Evolutionary conservation across 129 eudicot species (phyloP).

Genomic region (Deinandra increscens): DNA sequence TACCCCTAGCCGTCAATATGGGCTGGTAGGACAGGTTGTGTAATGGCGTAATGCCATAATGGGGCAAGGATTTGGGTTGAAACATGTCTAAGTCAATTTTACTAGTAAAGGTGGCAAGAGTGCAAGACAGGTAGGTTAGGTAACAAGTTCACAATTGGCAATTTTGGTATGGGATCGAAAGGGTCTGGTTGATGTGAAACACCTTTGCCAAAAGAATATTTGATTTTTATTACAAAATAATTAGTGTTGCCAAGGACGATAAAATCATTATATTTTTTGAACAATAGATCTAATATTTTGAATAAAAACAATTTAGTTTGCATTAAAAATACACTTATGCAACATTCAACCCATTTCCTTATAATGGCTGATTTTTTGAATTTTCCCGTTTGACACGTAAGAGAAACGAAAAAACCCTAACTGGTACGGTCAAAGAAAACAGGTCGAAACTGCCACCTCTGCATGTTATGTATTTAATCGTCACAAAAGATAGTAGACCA

Average conservation of each 20-base stretch:
- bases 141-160: neutral
- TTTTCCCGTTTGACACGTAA: neutral
- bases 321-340: neutral
- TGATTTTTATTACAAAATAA: no score
- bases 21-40: no score
- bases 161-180: neutral
- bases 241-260: neutral
- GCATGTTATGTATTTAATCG: conserved; percentile 1
- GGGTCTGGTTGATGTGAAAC: neutral
- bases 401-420: neutral
- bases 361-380: neutral
- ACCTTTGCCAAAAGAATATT: neutral
- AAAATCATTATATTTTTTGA: neutral
- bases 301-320: neutral
- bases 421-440: neutral
- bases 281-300: neutral
- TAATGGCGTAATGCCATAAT: no score
- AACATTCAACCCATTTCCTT: neutral
- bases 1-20: no score
- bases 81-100: no score
- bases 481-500: neutral
- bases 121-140: neutral
- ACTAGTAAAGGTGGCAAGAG: neutral
- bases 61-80: no score
- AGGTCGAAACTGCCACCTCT: neutral